phyloP scores from a whole-genome alignment of 1,139 yeast species.

The Candida mesenterica region DNA sequence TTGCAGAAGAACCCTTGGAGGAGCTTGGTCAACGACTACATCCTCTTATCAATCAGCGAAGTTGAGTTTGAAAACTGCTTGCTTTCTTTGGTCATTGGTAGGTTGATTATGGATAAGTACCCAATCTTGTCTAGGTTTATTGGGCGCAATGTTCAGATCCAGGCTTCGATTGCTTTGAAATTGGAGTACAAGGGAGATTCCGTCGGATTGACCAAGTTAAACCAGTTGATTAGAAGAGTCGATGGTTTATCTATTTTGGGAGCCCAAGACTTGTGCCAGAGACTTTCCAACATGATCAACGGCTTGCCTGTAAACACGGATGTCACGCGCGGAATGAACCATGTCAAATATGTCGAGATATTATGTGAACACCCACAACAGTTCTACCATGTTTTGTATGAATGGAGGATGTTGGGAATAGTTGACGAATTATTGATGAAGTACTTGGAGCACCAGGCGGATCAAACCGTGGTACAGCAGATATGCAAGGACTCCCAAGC shows the following conservation, averaged over 20 bases:
- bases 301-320: slow-evolving; percentile 24
- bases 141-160: slow-evolving; percentile 25
- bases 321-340: slow-evolving; percentile 28
- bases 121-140: slow-evolving; percentile 23
- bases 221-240: slow-evolving; percentile 28
- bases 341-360: slow-evolving; percentile 32
- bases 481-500: slow-evolving; percentile 24
- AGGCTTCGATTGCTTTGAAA: slow-evolving; percentile 29
- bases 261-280: slow-evolving; percentile 24
- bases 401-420: slow-evolving; percentile 42
- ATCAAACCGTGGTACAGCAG: slow-evolving; percentile 12
- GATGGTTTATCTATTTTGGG: slow-evolving; percentile 37
- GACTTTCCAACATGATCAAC: slow-evolving; percentile 29
- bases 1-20: slow-evolving; percentile 12
- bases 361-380: slow-evolving; percentile 19
- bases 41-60: slow-evolving; percentile 32
- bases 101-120: slow-evolving; percentile 22
- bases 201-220: slow-evolving; percentile 22
- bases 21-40: slow-evolving; percentile 27
- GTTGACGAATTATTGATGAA: slow-evolving; percentile 31
- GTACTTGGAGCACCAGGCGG: slow-evolving; percentile 24
- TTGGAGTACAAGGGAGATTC: slow-evolving; percentile 31
- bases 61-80: slow-evolving; percentile 38
- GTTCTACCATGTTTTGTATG: slow-evolving; percentile 27
- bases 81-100: slow-evolving; percentile 32